phyloP scores from a whole-genome alignment of 805 yeast species.

The Nakazawaea wyomingensis region DNA sequence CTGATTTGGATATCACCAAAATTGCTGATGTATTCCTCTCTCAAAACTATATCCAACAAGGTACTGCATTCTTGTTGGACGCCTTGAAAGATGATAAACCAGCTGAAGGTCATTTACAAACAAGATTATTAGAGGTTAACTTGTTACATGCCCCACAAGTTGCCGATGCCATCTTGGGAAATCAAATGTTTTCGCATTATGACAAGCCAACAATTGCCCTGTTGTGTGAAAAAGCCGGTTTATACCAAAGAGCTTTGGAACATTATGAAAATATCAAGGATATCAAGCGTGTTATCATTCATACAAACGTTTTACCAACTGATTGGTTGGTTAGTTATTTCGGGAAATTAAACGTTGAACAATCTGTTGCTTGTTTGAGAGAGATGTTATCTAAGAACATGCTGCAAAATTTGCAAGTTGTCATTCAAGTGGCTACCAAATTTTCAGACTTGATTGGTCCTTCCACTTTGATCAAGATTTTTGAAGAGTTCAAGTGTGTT shows the following conservation, averaged over 20 bases:
- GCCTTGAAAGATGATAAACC: constrained; percentile 93
- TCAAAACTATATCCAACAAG: constrained; percentile 93
- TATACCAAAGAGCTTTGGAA: constrained; percentile 92
- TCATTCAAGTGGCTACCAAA: constrained; percentile 94
- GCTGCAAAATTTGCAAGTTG: constrained; percentile 86
- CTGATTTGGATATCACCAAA: constrained; percentile 74
- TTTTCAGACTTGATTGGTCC: constrained; percentile 93
- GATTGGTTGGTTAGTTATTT: constrained; percentile 94
- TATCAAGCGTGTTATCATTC: constrained; percentile 89
- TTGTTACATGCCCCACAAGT: constrained; percentile 97
- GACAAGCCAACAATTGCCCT: constrained; percentile 91
- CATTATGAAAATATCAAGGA: constrained; percentile 93
- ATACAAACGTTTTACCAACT: constrained; percentile 76
- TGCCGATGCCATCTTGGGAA: constrained; percentile 97
- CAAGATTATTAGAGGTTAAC: constrained; percentile 88
- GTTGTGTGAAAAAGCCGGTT: constrained; percentile 93
- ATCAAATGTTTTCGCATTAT: constrained; percentile 91
- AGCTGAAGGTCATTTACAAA: constrained; percentile 92
- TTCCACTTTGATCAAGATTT: constrained; percentile 74
- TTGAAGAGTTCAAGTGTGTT: constrained; percentile 86
- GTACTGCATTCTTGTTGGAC: constrained; percentile 93
- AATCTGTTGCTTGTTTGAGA: constrained; percentile 78
- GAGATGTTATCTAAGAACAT: constrained; percentile 78
- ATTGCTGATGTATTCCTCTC: constrained; percentile 91
- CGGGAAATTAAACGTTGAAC: constrained; percentile 92